Evolutionary conservation across 352 stramenopile genomes (phyloP).

Genomic region (Phytophthora pisi): DNA sequence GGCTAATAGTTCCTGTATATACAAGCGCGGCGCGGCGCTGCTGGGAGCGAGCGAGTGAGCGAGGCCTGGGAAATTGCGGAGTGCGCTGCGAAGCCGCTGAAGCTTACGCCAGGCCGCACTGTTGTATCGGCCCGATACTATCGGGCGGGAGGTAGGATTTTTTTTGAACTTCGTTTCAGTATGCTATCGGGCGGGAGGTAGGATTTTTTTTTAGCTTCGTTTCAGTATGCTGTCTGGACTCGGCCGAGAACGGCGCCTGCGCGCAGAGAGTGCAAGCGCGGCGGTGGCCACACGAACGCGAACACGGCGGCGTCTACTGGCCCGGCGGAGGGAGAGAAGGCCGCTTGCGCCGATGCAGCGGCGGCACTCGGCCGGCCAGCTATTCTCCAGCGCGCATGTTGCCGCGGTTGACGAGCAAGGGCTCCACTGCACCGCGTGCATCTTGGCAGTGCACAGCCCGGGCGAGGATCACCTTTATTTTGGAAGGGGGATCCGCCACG

Average conservation of each 20-base stretch:
- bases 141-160: constrained; percentile 25
- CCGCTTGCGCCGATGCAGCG: too few relatives aligned
- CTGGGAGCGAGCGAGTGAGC: neutral
- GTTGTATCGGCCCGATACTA: too few relatives aligned
- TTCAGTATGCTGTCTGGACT: constrained; percentile 36
- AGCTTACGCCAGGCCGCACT: constrained; percentile 33
- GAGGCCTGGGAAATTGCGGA: constrained; percentile 35
- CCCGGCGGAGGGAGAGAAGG: neutral
- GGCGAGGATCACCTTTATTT: constrained; percentile 13
- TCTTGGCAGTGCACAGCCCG: constrained; percentile 8
- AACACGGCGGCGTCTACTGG: neutral
- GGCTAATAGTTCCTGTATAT: too few relatives aligned
- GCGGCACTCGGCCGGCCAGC: too few relatives aligned
- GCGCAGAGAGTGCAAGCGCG: constrained; percentile 14
- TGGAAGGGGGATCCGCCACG: constrained; percentile 19
- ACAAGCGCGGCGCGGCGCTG: neutral
- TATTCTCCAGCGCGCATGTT: neutral
- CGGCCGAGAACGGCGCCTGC: constrained; percentile 16
- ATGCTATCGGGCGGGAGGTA: constrained; percentile 15
- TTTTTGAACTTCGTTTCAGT: constrained; percentile 48
- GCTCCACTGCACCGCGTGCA: neutral
- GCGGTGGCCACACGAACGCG: neutral
- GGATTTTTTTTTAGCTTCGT: constrained; percentile 46
- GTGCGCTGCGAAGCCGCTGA: constrained; percentile 19
- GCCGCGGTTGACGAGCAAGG: too few relatives aligned